These are phyloP conservation scores for Sugiyamaella pinicola DNA, from an alignment of 1,139 yeast species.

Conservation along the genomic window DNA sequence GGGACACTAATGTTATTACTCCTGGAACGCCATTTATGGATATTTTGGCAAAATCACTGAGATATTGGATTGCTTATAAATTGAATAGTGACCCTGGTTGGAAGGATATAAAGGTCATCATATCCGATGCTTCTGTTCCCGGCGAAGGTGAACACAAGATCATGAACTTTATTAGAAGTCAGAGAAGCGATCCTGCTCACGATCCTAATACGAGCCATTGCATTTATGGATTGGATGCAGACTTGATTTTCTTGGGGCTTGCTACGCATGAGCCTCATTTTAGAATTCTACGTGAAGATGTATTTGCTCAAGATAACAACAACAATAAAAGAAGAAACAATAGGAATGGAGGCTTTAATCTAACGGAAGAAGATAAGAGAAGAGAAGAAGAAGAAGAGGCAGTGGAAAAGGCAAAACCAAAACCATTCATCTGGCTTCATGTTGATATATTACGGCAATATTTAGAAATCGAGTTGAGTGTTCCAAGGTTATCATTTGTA, in stretches of 20 bases:
- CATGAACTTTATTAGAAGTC: slow-evolving; percentile 88
- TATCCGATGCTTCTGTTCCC: slow-evolving; percentile 98
- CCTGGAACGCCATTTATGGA: slow-evolving; percentile 99
- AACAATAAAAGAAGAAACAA: slow-evolving; percentile 51
- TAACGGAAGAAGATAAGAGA: slow-evolving; percentile 43
- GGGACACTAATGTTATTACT: slow-evolving; percentile 93
- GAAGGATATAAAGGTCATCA: slow-evolving; percentile 79
- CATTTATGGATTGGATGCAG: slow-evolving; percentile 97
- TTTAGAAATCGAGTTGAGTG: slow-evolving; percentile 71
- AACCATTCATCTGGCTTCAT: slow-evolving; percentile 94
- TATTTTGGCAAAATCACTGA: slow-evolving; percentile 75
- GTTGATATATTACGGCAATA: slow-evolving; percentile 87
- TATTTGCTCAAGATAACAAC: slow-evolving; percentile 72
- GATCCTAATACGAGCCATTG: slow-evolving; percentile 91
- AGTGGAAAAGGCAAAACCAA: slow-evolving; percentile 60
- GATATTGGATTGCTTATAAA: slow-evolving; percentile 90
- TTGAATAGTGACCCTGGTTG: slow-evolving; percentile 88
- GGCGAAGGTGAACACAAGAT: slow-evolving; percentile 99
- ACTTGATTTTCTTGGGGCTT: slow-evolving; percentile 92
- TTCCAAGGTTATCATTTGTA: slow-evolving; percentile 68
- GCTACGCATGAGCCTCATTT: slow-evolving; percentile 98
- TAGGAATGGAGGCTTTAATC: slow-evolving; percentile 24
- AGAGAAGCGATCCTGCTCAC: slow-evolving; percentile 72
- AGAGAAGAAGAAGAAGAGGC: slow-evolving; percentile 57
- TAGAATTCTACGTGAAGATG: slow-evolving; percentile 91